Percentiles rank a stretch among this genome's conserved stretches.
phyloP scores from a whole-genome alignment of 176 grass and related monocot species.

The Cocos nucifera region DNA sequence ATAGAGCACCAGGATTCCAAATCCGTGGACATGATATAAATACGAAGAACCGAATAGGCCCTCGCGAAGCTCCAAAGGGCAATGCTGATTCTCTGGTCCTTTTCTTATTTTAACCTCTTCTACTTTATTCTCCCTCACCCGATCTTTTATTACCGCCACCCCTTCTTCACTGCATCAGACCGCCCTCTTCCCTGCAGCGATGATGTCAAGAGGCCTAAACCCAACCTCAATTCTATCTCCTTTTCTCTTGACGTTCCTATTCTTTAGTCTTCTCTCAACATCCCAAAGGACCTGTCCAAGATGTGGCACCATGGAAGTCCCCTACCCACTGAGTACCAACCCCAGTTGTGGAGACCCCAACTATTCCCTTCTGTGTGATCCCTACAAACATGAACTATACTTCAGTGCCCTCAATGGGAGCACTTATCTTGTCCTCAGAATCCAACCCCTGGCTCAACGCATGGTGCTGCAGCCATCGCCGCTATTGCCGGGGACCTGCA shows the following conservation, averaged over 20 bases:
- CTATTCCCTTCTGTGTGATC: constrained; percentile 13
- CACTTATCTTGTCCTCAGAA: constrained; percentile 16
- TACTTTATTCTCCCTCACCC: no score
- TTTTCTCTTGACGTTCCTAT: constrained; percentile 5
- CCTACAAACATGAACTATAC: constrained; percentile 3
- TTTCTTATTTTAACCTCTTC: no score
- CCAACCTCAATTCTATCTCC: no score
- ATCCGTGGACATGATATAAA: no score
- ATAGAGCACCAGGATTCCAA: no score
- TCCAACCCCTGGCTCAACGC: constrained; percentile 2
- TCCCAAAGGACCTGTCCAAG: constrained; percentile 26
- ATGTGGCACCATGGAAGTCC: constrained; percentile 22
- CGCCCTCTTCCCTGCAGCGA: no score
- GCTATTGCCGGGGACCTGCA: constrained; percentile 9
- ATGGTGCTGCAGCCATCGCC: constrained; percentile 16
- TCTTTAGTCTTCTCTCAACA: constrained; percentile 6
- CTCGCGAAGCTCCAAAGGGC: no score
- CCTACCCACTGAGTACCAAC: constrained; percentile 14
- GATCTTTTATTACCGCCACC: no score
- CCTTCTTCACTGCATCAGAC: no score
- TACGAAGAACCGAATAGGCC: no score
- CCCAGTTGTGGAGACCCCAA: constrained; percentile 15
- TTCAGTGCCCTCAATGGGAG: constrained; percentile 13
- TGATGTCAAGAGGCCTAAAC: no score
- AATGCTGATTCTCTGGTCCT: no score